These are phyloP conservation scores for Suillus subalutaceus DNA, from an alignment of 768 basidiomycete species.

Conservation along the genomic window DNA sequence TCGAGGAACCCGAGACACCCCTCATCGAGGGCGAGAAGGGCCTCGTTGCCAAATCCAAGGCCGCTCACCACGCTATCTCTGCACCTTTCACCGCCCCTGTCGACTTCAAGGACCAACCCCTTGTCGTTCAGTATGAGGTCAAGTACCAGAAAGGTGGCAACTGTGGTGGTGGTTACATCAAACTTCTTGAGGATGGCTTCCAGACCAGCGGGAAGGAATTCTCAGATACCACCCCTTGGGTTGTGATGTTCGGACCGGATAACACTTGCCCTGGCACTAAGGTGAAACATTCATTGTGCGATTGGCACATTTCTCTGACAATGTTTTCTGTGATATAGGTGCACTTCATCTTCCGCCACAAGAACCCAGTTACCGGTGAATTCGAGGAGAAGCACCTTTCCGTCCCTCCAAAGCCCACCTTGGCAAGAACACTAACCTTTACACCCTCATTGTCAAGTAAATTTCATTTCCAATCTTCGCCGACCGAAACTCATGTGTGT, in stretches of 20 bases:
- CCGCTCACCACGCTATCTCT: conserved; percentile 98
- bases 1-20: conserved; percentile 82
- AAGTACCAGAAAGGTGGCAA: conserved; percentile 99
- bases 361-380: conserved; percentile 90
- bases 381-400: conserved; percentile 97
- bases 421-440: conserved; percentile 89
- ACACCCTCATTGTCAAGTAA: conserved; percentile 91
- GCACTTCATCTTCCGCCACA: conserved; percentile 99
- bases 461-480: conserved; percentile 30
- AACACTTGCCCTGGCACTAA: conserved; percentile 91
- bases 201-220: conserved; percentile 93
- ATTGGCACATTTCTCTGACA: conserved; percentile 5
- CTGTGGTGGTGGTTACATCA: conserved; percentile 98
- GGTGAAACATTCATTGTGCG: conserved; percentile 44
- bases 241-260: conserved; percentile 98
- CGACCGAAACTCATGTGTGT: not conserved
- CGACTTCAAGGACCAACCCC: conserved; percentile 80
- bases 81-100: conserved; percentile 81
- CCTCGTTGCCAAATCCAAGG: conserved; percentile 95
- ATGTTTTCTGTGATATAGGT: conserved; percentile 48
- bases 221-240: conserved; percentile 91
- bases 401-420: conserved; percentile 77
- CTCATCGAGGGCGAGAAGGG: conserved; percentile 87
- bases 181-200: conserved; percentile 93
- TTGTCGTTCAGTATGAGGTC: conserved; percentile 98